Evolutionary conservation across 2,329 filamentous ascomycete species (phyloP).

Genomic region (Fusarium setosum): DNA sequence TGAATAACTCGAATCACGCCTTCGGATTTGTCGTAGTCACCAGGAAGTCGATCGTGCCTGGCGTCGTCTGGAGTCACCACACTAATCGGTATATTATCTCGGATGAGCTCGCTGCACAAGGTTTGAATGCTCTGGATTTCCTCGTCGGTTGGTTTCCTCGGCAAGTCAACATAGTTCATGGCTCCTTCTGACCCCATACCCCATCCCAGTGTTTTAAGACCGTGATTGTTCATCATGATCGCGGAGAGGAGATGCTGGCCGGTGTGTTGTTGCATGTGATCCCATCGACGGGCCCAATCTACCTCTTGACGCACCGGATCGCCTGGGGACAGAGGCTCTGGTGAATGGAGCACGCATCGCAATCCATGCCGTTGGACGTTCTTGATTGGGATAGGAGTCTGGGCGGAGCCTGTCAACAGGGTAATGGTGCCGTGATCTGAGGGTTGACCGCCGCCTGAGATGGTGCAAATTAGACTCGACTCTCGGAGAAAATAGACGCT

Average conservation of each 20-base stretch:
- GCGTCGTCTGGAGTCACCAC: slow-evolving; percentile 42
- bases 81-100: slow-evolving; percentile 35
- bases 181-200: slow-evolving; percentile 43
- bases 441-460: slow-evolving; percentile 46
- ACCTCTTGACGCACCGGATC: slow-evolving; percentile 41
- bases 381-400: slow-evolving; percentile 33
- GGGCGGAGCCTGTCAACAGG: slow-evolving; percentile 7
- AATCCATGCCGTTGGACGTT: slow-evolving; percentile 44
- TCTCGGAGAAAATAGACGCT: accelerated
- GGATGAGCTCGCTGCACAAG: slow-evolving; percentile 41
- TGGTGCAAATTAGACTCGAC: neutral
- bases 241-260: slow-evolving; percentile 48
- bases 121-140: slow-evolving; percentile 42
- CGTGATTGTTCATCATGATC: slow-evolving; percentile 41
- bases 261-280: slow-evolving; percentile 50
- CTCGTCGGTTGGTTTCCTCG: slow-evolving; percentile 39
- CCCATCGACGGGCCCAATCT: slow-evolving; percentile 45
- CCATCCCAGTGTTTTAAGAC: slow-evolving; percentile 44
- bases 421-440: slow-evolving; percentile 43
- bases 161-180: slow-evolving; percentile 48
- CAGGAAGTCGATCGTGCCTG: slow-evolving; percentile 37
- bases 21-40: slow-evolving; percentile 45
- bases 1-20: slow-evolving; percentile 44
- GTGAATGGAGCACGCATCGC: slow-evolving; percentile 39
- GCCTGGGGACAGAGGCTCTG: slow-evolving; percentile 30